A percentile compares a stretch with the other conserved stretches of the same genome.
Evolutionary conservation across 352 stramenopile species (phyloP).

Genomic region (Elongisporangium senticosum): DNA sequence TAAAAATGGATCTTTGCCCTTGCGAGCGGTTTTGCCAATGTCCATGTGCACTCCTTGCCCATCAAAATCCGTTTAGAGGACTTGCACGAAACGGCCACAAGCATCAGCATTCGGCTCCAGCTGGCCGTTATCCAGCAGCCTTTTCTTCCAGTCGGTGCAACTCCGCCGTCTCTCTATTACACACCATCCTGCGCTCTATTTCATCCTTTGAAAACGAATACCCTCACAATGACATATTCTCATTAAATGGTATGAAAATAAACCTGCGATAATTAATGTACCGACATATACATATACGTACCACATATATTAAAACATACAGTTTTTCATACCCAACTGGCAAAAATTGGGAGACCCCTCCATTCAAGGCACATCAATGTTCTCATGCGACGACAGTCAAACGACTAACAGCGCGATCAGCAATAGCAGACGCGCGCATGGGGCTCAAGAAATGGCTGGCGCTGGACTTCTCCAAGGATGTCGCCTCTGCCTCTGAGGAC

Average conservation of each 20-base stretch:
- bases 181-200: slow-evolving; percentile 1
- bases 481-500: neutral
- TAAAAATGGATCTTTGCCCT: neutral
- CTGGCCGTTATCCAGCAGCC: neutral
- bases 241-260: neutral
- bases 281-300: neutral
- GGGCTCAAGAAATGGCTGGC: slow-evolving; percentile 62
- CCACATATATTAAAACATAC: neutral
- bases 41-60: neutral
- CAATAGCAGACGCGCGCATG: slow-evolving; percentile 21
- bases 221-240: neutral
- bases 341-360: neutral
- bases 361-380: slow-evolving; percentile 1
- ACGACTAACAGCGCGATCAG: neutral
- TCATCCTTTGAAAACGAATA: neutral
- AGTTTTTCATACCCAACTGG: neutral
- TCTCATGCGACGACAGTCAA: neutral
- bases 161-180: neutral
- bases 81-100: neutral
- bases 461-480: slow-evolving; percentile 27
- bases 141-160: neutral
- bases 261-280: neutral
- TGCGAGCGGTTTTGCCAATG: neutral
- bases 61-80: neutral
- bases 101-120: too few species aligned